Percentiles rank a stretch among this genome's conserved stretches.
phyloP scores from a whole-genome alignment of 2,329 filamentous ascomycete genomes.

The Colletotrichum limetticola region DNA sequence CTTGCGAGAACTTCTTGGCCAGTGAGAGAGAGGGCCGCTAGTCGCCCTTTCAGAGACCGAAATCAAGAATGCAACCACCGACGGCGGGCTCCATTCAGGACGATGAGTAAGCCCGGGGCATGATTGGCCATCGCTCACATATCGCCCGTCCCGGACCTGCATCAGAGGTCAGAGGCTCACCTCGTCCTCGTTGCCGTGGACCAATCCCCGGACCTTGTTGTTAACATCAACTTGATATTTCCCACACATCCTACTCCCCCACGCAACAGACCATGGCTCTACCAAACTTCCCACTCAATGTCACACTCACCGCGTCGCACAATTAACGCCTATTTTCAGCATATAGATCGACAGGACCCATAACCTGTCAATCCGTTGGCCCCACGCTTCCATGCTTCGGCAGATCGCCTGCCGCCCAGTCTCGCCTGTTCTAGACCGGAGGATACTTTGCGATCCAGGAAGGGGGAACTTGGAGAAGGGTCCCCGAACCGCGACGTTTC shows the following conservation, averaged over 20 bases:
- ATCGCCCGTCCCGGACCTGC: not conserved
- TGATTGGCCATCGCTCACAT: not conserved
- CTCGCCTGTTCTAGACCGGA: conserved; percentile 26
- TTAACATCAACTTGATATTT: not conserved
- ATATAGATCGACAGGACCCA: not conserved
- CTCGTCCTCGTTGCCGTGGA: not conserved
- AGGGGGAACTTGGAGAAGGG: not conserved
- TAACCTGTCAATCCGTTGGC: conserved; percentile 5
- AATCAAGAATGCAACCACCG: too few relatives aligned
- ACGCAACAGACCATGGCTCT: not conserved
- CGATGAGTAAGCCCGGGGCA: conserved; percentile 22
- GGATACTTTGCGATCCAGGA: conserved; percentile 9
- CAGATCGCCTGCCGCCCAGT: conserved; percentile 8
- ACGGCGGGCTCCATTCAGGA: too few relatives aligned
- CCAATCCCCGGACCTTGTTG: conserved; percentile 23
- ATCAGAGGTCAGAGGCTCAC: conserved; percentile 1
- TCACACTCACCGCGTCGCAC: conserved; percentile 22
- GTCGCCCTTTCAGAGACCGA: not conserved
- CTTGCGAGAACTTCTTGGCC: not conserved
- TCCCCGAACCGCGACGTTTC: conserved; percentile 1
- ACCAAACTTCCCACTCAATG: not conserved
- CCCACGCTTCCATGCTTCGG: not conserved
- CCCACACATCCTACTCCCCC: not conserved
- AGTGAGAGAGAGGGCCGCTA: not conserved
- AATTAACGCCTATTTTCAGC: conserved; percentile 6